phyloP scores from a whole-genome alignment of 2,329 filamentous ascomycete genomes.

The Cladophialophora psammophila region DNA sequence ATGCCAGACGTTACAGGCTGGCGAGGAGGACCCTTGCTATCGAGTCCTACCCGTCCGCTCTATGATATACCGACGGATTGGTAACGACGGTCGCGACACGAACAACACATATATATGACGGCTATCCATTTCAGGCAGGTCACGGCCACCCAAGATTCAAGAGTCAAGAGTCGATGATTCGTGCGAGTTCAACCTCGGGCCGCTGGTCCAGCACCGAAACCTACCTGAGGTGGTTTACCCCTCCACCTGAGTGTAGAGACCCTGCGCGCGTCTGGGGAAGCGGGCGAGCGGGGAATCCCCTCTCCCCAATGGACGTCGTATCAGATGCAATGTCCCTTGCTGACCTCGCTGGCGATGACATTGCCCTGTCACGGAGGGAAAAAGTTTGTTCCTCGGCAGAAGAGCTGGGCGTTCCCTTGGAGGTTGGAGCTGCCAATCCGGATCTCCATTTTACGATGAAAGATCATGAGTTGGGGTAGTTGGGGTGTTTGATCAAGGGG shows the following conservation, averaged over 20 bases:
- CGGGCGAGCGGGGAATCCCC: background rate
- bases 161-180: background rate
- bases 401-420: background rate
- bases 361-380: background rate
- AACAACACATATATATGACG: background rate
- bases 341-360: background rate
- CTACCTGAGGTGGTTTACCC: background rate
- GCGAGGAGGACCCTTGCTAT: background rate
- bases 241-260: background rate
- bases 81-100: background rate
- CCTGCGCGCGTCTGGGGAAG: too few species aligned
- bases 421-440: background rate
- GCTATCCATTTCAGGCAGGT: background rate
- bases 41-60: background rate
- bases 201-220: background rate
- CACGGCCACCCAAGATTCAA: background rate
- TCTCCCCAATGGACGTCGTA: background rate
- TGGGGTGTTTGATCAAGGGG: too few species aligned
- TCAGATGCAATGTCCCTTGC: too few species aligned
- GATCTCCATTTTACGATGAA: too few species aligned
- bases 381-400: background rate
- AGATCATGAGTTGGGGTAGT: too few species aligned
- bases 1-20: background rate
- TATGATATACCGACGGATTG: background rate
- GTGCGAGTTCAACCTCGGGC: constrained; percentile 4